Evolutionary conservation across 139 green algal genomes (phyloP), one percentile per base, ranked within the genome.

Genomic region (Volvox africanus): DNA sequence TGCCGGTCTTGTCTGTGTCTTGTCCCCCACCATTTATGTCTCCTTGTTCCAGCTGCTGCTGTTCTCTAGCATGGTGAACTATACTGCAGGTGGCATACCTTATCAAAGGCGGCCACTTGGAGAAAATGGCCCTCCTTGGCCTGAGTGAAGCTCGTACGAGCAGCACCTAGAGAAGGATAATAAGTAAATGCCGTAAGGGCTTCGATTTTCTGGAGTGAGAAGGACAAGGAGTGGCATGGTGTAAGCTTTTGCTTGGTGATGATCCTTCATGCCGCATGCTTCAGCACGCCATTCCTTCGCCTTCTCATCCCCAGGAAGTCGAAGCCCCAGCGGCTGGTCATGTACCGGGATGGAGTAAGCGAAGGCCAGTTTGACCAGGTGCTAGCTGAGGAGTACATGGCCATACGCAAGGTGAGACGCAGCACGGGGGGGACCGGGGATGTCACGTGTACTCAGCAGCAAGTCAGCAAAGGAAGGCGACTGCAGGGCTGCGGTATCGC

Each of bases 361-460:
- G 97, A 99, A 89, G 97, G 97, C 0, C 97, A 99, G 94, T 99
- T 99, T 92, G 88, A 96, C 33, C 83, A 96, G 86, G 96, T 98
- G 69, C 85, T 95, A 85, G 68, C 33, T 13, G 82, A 93, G 24
- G 94, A 96, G 92, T 95, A 93, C 81, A 82, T 32, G 22, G 93
- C 92, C 82, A 93, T 96, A 24, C 88, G 82, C 26, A 30, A 85
- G 86, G 93, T 94, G 26, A 24, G 65, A 30, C 2, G 11, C 21
- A 3, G n/a, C n/a, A n/a, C n/a, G n/a, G n/a, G n/a, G n/a, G n/a
- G 65, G 65, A 12, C 16, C 21, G 2, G 21, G 65, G 65, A 2
- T 73, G 24, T 73, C 65, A 30, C 24, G 5, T 73, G 44, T 55
- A 55, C 9, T 55, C 44, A 55, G 44, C 44, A 55, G 44, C 44